These are phyloP conservation scores for Chaetothyriales sp. DNA, from an alignment of 2,329 filamentous ascomycete species.

Conservation along the genomic window DNA sequence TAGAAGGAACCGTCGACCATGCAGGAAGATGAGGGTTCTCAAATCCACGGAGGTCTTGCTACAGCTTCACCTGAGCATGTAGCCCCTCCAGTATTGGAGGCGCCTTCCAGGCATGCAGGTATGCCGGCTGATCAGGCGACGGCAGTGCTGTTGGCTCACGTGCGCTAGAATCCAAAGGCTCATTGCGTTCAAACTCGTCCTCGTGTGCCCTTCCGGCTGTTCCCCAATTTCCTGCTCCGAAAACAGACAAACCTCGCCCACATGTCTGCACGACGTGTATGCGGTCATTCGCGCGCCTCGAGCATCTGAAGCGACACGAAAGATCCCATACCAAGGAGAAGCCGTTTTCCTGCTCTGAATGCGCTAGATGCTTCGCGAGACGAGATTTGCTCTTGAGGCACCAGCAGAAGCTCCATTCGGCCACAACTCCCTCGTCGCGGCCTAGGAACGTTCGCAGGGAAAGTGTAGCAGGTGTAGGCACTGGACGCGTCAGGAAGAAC, in stretches of 20 bases:
- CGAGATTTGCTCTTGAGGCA: constrained; percentile 83
- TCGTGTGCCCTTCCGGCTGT: constrained; percentile 1
- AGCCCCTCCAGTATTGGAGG: not conserved
- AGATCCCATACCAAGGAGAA: constrained; percentile 98
- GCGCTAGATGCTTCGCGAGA: constrained; percentile 83
- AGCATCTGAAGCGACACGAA: constrained; percentile 95
- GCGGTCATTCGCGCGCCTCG: constrained; percentile 83
- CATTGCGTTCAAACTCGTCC: not conserved
- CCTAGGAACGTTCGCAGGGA: constrained; percentile 74
- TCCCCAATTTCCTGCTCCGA: constrained; percentile 51
- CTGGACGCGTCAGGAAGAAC: constrained; percentile 75
- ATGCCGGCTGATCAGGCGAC: not conserved
- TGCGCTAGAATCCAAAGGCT: not conserved
- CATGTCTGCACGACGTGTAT: constrained; percentile 86
- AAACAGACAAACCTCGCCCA: constrained; percentile 92
- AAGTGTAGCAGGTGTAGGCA: constrained; percentile 59
- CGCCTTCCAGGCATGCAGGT: not conserved
- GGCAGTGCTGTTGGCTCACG: not conserved
- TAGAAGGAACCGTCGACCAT: not conserved
- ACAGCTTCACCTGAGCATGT: not conserved
- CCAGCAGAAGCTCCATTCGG: constrained; percentile 96
- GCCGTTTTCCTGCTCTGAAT: constrained; percentile 94
- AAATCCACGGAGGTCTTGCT: not conserved
- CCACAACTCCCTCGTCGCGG: constrained; percentile 71
- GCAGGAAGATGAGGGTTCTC: not conserved